Evolutionary conservation across 2,329 filamentous ascomycete genomes (phyloP).

Genomic region (Ascochyta lentis): DNA sequence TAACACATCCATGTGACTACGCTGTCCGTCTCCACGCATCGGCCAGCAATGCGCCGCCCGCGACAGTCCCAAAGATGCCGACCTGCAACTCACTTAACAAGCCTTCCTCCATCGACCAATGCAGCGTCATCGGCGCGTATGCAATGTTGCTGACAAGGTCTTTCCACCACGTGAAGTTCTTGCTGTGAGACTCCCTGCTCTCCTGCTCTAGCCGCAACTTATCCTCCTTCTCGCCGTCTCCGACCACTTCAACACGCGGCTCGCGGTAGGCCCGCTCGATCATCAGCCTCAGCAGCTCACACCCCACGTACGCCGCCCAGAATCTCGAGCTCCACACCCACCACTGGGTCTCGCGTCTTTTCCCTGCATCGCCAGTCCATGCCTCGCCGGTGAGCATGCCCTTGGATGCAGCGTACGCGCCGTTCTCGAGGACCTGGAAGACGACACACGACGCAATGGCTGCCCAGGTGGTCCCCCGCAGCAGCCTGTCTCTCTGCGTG

Average conservation of each 20-base stretch:
- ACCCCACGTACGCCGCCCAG: constrained; percentile 78
- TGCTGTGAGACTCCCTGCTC: constrained; percentile 34
- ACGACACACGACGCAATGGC: constrained; percentile 72
- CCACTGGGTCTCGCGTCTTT: constrained; percentile 62
- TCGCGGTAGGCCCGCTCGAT: constrained; percentile 45
- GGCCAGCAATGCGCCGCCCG: constrained; percentile 52
- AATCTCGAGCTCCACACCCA: constrained; percentile 77
- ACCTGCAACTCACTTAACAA: constrained; percentile 65
- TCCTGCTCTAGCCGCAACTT: constrained; percentile 50
- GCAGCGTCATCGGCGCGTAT: constrained; percentile 82
- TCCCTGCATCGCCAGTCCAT: constrained; percentile 56
- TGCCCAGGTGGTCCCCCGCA: constrained; percentile 63
- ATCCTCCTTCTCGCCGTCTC: constrained; percentile 55
- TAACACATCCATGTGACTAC: constrained; percentile 7
- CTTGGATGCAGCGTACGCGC: constrained; percentile 76
- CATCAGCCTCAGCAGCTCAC: constrained; percentile 73
- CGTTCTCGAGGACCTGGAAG: constrained; percentile 85
- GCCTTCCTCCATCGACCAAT: constrained; percentile 73
- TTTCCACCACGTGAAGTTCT: constrained; percentile 64
- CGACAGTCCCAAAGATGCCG: constrained; percentile 64
- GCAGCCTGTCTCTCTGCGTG: constrained; percentile 36
- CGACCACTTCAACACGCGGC: constrained; percentile 32
- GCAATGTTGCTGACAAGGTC: constrained; percentile 73
- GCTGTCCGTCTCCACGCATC: constrained; percentile 55
- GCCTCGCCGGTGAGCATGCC: constrained; percentile 64